A percentile compares a stretch with the other conserved stretches of the same genome.
phyloP scores from a whole-genome alignment of 805 yeast genomes.

The Candida khao-thaluensis region DNA sequence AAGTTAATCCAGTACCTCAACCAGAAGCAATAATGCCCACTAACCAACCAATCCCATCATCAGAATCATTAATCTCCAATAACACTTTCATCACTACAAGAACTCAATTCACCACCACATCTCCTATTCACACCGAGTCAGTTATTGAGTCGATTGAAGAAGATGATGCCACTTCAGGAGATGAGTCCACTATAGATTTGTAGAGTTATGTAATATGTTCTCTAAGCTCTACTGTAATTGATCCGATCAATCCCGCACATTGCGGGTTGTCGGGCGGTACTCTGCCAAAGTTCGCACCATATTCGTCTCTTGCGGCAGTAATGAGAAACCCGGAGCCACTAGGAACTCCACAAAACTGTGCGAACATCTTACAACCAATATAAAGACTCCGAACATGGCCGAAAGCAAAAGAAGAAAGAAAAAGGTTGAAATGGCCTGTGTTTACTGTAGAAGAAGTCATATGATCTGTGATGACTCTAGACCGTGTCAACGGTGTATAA shows the following conservation, averaged over 20 bases:
- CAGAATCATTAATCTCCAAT: constrained; percentile 1
- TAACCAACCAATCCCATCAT: neutral
- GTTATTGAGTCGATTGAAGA: neutral
- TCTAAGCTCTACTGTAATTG: no score
- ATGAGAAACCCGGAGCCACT: constrained; percentile 1
- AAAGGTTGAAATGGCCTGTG: constrained; percentile 71
- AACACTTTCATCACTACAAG: neutral
- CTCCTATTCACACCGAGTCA: no score
- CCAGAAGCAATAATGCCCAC: no score
- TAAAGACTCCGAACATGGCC: constrained; percentile 6
- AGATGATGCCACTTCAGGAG: neutral
- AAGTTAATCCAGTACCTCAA: no score
- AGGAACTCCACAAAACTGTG: constrained; percentile 7
- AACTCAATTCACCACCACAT: neutral
- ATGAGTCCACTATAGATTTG: constrained; percentile 4
- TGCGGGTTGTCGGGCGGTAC: no score
- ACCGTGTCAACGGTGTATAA: constrained; percentile 80
- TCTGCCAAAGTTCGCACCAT: no score
- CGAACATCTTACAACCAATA: neutral
- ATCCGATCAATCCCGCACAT: no score
- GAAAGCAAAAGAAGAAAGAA: constrained; percentile 36
- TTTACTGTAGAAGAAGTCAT: constrained; percentile 89
- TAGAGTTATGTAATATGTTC: constrained; percentile 2
- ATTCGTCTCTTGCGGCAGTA: no score
- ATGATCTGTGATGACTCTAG: constrained; percentile 85